Evolutionary conservation across 371 early-diverging fungal genomes (phyloP).

Genomic region (Haplosporangium sp.): DNA sequence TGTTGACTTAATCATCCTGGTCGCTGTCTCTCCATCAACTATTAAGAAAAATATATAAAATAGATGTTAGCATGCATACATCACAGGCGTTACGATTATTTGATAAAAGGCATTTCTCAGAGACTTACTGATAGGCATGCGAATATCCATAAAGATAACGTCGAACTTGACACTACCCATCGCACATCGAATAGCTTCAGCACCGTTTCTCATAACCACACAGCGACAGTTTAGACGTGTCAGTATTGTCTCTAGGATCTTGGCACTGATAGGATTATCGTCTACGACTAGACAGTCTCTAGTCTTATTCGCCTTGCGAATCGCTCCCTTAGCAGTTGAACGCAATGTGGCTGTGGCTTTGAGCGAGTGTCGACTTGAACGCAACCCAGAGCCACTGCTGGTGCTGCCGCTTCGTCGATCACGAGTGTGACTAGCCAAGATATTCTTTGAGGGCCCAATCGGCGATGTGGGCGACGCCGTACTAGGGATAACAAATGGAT

Average conservation of each 20-base stretch:
- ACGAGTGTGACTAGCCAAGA: conserved; percentile 32
- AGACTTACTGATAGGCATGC: conserved; percentile 91
- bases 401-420: conserved; percentile 46
- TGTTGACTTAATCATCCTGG: conserved; percentile 95
- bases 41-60: conserved; percentile 13
- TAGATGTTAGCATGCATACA: neutral
- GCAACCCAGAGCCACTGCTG: conserved; percentile 43
- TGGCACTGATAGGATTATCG: conserved; percentile 90
- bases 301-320: conserved; percentile 42
- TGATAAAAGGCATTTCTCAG: neutral
- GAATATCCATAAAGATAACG: conserved; percentile 93
- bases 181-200: conserved; percentile 89
- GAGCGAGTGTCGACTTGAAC: conserved; percentile 51
- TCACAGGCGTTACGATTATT: too few relatives aligned
- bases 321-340: conserved; percentile 46
- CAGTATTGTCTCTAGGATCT: conserved; percentile 89
- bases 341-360: conserved; percentile 54
- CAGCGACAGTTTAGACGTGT: conserved; percentile 79
- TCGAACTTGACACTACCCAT: conserved; percentile 92
- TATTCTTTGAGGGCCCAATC: conserved; percentile 25
- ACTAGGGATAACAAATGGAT: conserved; percentile 44
- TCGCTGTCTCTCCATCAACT: conserved; percentile 92
- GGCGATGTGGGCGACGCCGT: conserved; percentile 40
- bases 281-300: conserved; percentile 83
- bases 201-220: conserved; percentile 88